These are phyloP conservation scores for Nidularia pulvinata DNA, from an alignment of 768 basidiomycete species.

Conservation along the genomic window DNA sequence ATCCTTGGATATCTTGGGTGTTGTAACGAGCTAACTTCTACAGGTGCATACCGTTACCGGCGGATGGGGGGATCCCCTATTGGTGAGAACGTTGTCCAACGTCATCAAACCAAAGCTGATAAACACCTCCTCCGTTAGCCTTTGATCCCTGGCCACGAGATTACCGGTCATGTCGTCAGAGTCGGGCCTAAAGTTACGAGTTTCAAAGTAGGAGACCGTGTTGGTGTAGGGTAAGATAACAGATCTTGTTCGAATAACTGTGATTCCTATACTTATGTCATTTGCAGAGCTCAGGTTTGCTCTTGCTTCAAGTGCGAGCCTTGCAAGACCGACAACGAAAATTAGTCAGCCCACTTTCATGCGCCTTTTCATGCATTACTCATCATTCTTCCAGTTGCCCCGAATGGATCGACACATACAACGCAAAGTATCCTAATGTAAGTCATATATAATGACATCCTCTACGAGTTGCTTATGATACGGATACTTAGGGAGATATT, in stretches of 20 bases:
- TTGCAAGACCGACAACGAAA: slow-evolving; percentile 52
- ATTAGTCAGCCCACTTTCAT: too few species aligned
- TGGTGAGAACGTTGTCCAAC: too few species aligned
- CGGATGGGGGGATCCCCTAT: slow-evolving; percentile 28
- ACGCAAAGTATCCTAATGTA: slow-evolving; percentile 36
- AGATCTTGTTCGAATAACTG: background rate
- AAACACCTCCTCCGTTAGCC: slow-evolving; percentile 16
- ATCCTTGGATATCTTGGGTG: background rate
- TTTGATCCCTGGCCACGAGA: slow-evolving; percentile 49
- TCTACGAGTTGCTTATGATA: background rate
- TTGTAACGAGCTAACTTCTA: slow-evolving; percentile 1
- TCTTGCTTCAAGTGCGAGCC: slow-evolving; percentile 47
- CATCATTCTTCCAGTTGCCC: too few species aligned
- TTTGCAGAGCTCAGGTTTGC: slow-evolving; percentile 43
- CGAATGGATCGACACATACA: slow-evolving; percentile 37
- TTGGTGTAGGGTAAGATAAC: slow-evolving; percentile 36
- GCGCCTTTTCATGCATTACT: too few species aligned
- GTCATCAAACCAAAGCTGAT: background rate
- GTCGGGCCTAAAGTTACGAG: slow-evolving; percentile 55
- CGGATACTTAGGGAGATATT: slow-evolving; percentile 21
- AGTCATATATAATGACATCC: background rate
- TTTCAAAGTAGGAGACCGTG: slow-evolving; percentile 57
- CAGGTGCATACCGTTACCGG: slow-evolving; percentile 37
- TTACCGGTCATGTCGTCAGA: slow-evolving; percentile 48
- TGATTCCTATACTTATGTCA: slow-evolving; percentile 4